phyloP scores from a whole-genome alignment of 139 green algal species.

The Chlorella sorokiniana region DNA sequence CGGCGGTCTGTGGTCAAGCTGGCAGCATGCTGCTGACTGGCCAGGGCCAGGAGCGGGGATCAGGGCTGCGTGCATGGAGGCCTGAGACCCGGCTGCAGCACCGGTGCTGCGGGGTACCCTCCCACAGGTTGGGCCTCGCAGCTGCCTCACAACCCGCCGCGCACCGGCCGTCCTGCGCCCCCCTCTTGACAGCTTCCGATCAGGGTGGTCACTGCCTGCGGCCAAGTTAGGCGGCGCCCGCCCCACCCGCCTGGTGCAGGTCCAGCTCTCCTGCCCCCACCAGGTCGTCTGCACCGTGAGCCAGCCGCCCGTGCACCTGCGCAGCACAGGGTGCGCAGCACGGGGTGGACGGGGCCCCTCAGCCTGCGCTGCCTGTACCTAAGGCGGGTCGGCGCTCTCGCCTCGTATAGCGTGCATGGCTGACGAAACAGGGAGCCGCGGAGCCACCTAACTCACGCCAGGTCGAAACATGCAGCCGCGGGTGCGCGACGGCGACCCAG shows the following conservation, averaged over 20 bases:
- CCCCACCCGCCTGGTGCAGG: not conserved
- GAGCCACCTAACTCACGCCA: not conserved
- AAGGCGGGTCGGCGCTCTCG: too few species aligned
- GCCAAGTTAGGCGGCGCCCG: not conserved
- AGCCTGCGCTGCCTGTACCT: not conserved
- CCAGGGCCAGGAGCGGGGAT: not conserved
- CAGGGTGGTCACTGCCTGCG: not conserved
- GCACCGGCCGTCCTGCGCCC: too few species aligned
- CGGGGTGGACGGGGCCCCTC: not conserved
- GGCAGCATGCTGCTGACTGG: not conserved
- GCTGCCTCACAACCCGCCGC: too few species aligned
- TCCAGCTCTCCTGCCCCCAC: constrained; percentile 4
- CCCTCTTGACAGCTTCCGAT: too few species aligned
- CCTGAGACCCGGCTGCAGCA: too few species aligned
- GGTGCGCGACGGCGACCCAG: too few species aligned
- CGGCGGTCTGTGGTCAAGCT: not conserved
- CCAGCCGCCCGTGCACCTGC: constrained; percentile 23
- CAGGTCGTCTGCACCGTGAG: constrained; percentile 5
- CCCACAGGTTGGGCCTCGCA: too few species aligned
- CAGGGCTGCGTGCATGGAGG: not conserved
- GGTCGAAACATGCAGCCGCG: too few species aligned
- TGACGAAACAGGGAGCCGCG: not conserved
- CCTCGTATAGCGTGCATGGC: not conserved
- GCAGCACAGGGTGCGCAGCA: not conserved
- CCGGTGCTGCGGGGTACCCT: too few species aligned